Percentiles rank a stretch among this genome's conserved stretches.
Evolutionary conservation across 257 asterid genomes (phyloP).

Genomic region (Solanum bulbocastanum): DNA sequence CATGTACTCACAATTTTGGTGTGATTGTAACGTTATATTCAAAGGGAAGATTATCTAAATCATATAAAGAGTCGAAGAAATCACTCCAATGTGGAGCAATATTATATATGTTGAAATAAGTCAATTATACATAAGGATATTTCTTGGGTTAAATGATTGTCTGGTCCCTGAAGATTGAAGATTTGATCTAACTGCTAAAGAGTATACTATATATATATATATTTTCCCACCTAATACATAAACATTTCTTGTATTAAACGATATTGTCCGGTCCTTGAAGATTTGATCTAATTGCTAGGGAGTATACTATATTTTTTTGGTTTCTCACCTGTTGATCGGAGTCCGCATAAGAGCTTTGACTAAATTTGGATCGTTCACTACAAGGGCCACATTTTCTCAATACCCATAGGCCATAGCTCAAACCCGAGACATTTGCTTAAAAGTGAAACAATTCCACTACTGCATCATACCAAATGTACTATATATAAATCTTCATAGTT

Average conservation of each 20-base stretch:
- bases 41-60: neutral
- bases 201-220: too few species aligned
- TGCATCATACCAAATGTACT: neutral
- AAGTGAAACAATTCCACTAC: too few species aligned
- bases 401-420: too few species aligned
- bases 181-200: neutral
- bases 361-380: too few species aligned
- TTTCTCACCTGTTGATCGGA: too few species aligned
- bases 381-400: too few species aligned
- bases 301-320: too few species aligned
- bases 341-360: rapidly evolving
- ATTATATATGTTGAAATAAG: neutral
- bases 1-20: neutral
- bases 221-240: too few species aligned
- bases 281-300: too few species aligned
- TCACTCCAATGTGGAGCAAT: neutral
- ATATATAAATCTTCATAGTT: neutral
- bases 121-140: neutral
- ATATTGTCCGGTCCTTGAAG: too few species aligned
- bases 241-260: too few species aligned
- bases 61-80: neutral
- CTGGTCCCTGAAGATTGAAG: neutral
- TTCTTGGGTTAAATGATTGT: neutral
- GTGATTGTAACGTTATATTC: neutral
- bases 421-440: too few species aligned